phyloP scores from a whole-genome alignment of 192 early-diverging fungal species.

The Podila epigama region DNA sequence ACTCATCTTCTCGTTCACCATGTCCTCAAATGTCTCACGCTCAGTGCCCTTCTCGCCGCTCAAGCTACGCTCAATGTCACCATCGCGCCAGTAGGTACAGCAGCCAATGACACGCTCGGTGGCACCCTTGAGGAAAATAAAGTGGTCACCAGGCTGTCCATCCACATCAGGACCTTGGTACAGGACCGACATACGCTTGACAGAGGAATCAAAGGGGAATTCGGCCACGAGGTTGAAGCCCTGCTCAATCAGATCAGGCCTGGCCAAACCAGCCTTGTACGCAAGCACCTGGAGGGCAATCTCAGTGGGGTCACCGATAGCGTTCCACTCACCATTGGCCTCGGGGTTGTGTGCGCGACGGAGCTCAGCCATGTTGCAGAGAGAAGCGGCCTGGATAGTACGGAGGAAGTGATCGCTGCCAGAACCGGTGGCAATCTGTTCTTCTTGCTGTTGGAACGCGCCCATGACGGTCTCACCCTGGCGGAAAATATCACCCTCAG shows the following conservation, averaged over 20 bases:
- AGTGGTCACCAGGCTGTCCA: slow-evolving; percentile 44
- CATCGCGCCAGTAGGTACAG: slow-evolving; percentile 63
- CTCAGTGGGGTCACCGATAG: slow-evolving; percentile 91
- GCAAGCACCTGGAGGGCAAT: slow-evolving; percentile 89
- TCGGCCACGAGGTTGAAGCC: slow-evolving; percentile 62
- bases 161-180: slow-evolving; percentile 48
- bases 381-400: slow-evolving; percentile 65
- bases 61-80: slow-evolving; percentile 25
- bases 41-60: slow-evolving; percentile 28
- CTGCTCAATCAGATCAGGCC: slow-evolving; percentile 63
- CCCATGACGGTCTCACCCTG: slow-evolving; percentile 35
- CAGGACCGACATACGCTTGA: slow-evolving; percentile 92
- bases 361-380: slow-evolving; percentile 86
- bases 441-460: slow-evolving; percentile 17
- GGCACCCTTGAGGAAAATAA: slow-evolving; percentile 87
- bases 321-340: slow-evolving; percentile 66
- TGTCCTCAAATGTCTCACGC: slow-evolving; percentile 43
- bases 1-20: slow-evolving; percentile 71
- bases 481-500: slow-evolving; percentile 55
- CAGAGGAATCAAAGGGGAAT: slow-evolving; percentile 71
- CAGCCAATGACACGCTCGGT: slow-evolving; percentile 84
- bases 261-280: slow-evolving; percentile 75
- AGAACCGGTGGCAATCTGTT: slow-evolving; percentile 44
- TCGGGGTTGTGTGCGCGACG: slow-evolving; percentile 56
- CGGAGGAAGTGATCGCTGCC: slow-evolving; percentile 51